These are phyloP conservation scores for Stachybotrys echinatus DNA, from an alignment of 2,329 filamentous ascomycete genomes.

Conservation along the genomic window DNA sequence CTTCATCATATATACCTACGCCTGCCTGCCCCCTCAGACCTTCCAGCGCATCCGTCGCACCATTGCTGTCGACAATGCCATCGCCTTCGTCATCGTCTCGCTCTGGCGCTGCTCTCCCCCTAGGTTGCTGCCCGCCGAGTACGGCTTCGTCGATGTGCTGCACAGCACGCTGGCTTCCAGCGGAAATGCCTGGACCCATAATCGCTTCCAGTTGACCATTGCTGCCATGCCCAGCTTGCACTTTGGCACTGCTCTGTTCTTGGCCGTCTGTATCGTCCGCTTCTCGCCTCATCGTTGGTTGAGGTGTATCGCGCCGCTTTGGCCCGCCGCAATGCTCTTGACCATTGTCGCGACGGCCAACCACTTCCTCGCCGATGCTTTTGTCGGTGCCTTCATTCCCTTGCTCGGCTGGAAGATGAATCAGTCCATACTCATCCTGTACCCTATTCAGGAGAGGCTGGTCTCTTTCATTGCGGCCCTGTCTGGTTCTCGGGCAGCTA, in stretches of 20 bases:
- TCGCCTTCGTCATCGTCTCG: conserved; percentile 42
- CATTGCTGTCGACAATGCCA: conserved; percentile 39
- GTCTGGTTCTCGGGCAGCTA: not conserved
- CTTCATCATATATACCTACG: conserved; percentile 44
- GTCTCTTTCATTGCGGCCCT: conserved; percentile 6
- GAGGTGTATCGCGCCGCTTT: conserved; percentile 30
- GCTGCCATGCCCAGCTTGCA: conserved; percentile 45
- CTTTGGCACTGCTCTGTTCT: conserved; percentile 34
- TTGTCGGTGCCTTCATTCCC: conserved; percentile 26
- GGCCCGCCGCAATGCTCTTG: conserved; percentile 35
- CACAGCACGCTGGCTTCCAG: conserved; percentile 23
- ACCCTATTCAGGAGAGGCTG: conserved; percentile 20
- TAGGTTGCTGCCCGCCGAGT: conserved; percentile 37
- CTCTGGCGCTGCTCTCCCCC: conserved; percentile 43
- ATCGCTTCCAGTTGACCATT: conserved; percentile 40
- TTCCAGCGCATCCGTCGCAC: conserved; percentile 39
- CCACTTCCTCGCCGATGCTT: conserved; percentile 30
- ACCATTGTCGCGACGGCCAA: conserved; percentile 35
- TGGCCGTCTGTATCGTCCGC: conserved; percentile 25
- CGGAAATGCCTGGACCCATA: conserved; percentile 32
- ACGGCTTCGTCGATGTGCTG: conserved; percentile 41
- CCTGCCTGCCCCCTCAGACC: conserved; percentile 30
- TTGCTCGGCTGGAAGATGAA: conserved; percentile 27
- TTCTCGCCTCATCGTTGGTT: conserved; percentile 35
- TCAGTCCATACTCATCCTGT: conserved; percentile 15